These are phyloP conservation scores for Torulaspora pretoriensis DNA, from an alignment of 1,139 yeast genomes.

Conservation along the genomic window DNA sequence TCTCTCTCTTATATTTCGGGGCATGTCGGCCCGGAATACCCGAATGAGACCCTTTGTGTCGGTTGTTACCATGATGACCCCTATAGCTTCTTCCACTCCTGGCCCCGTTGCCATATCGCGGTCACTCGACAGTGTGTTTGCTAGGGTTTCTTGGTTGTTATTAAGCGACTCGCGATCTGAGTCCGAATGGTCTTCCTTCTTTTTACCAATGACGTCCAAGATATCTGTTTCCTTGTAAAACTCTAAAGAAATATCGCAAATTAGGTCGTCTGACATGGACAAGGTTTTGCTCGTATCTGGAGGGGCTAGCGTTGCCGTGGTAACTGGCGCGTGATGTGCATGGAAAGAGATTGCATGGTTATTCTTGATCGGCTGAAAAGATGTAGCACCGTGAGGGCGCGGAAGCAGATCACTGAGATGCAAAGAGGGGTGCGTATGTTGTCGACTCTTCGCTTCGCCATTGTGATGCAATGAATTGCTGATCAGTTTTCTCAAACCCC, in stretches of 20 bases:
- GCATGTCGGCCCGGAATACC: slow-evolving; percentile 76
- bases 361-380: slow-evolving; percentile 32
- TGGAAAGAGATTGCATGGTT: slow-evolving; percentile 61
- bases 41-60: slow-evolving; percentile 71
- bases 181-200: slow-evolving; percentile 15
- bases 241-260: slow-evolving; percentile 55
- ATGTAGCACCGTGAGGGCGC: slow-evolving; percentile 17
- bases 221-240: slow-evolving; percentile 36
- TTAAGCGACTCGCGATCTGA: slow-evolving; percentile 13
- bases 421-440: slow-evolving; percentile 11
- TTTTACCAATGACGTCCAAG: slow-evolving; percentile 13
- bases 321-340: slow-evolving; percentile 70
- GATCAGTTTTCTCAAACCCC: slow-evolving; percentile 5
- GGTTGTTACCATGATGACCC: slow-evolving; percentile 58
- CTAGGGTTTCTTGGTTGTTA: not conserved
- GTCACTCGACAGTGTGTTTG: not conserved
- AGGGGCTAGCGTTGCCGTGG: slow-evolving; percentile 79
- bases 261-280: slow-evolving; percentile 71
- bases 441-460: slow-evolving; percentile 6
- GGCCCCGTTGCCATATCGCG: slow-evolving; percentile 12
- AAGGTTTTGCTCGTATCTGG: slow-evolving; percentile 59
- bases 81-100: slow-evolving; percentile 33
- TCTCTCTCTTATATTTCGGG: slow-evolving; percentile 42
- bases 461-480: slow-evolving; percentile 7
- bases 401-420: slow-evolving; percentile 11